phyloP scores from a whole-genome alignment of 441 rosid species.

The Melastoma candidum region DNA sequence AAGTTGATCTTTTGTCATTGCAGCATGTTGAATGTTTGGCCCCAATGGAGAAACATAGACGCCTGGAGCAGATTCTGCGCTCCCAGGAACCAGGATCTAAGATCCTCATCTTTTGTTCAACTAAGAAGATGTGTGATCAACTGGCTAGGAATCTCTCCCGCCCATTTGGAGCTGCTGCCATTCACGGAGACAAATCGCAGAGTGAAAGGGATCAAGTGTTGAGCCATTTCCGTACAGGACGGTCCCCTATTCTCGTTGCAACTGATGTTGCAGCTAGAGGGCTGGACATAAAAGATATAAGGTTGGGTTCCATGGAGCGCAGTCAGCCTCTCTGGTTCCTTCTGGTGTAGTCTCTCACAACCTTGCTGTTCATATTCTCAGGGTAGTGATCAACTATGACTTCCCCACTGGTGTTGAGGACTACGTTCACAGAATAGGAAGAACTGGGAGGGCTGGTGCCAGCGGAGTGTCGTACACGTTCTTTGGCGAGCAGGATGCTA shows the following conservation, averaged over 20 bases:
- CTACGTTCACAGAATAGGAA: conserved; percentile 96
- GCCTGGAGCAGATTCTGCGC: conserved; percentile 84
- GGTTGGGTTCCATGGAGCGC: conserved; percentile 23
- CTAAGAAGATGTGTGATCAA: conserved; percentile 97
- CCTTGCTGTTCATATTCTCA: conserved; percentile 16
- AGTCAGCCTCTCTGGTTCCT: too few species aligned
- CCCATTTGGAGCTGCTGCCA: conserved; percentile 91
- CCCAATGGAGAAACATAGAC: conserved; percentile 83
- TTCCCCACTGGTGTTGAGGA: conserved; percentile 97
- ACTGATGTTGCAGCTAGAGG: conserved; percentile 99
- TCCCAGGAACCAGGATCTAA: conserved; percentile 96
- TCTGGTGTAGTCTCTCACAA: too few species aligned
- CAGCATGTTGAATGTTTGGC: conserved; percentile 76
- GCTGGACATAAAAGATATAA: conserved; percentile 89
- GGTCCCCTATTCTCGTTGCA: conserved; percentile 93
- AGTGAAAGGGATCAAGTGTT: conserved; percentile 85
- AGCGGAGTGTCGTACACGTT: conserved; percentile 89
- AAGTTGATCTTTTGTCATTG: conserved; percentile 10
- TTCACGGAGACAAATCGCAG: conserved; percentile 99
- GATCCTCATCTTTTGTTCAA: conserved; percentile 88
- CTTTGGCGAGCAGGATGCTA: conserved; percentile 85
- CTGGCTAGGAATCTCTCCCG: conserved; percentile 80
- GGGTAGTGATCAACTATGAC: conserved; percentile 92
- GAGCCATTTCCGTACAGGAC: conserved; percentile 82
- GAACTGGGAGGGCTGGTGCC: conserved; percentile 99